Evolutionary conservation across 208 protist genomes (phyloP).

Genomic region (Porcisia hertigi): DNA sequence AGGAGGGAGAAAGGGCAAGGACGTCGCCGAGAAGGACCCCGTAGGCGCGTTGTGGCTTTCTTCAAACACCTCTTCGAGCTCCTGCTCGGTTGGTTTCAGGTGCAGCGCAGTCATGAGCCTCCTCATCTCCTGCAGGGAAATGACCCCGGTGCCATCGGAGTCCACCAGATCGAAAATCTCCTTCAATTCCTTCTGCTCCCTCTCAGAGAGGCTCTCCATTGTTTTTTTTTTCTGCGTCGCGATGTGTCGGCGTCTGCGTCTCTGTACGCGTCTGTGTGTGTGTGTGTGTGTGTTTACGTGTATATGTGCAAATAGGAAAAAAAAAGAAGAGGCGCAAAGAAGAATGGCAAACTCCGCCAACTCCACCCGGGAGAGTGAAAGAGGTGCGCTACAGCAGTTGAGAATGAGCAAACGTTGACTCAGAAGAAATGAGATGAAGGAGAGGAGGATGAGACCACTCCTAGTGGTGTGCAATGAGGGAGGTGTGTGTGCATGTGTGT

Average conservation of each 20-base stretch:
- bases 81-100: slow-evolving; percentile 85
- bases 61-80: slow-evolving; percentile 81
- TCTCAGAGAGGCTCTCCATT: slow-evolving; percentile 49
- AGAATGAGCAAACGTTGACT: too few relatives aligned
- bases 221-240: too few relatives aligned
- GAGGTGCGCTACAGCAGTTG: too few relatives aligned
- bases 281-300: too few relatives aligned
- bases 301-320: too few relatives aligned
- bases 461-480: too few relatives aligned
- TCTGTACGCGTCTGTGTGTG: neutral
- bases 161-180: slow-evolving; percentile 94
- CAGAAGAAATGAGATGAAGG: too few relatives aligned
- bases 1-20: neutral
- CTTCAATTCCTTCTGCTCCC: slow-evolving; percentile 86
- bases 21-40: neutral
- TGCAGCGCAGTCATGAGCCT: slow-evolving; percentile 88
- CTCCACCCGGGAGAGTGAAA: too few relatives aligned
- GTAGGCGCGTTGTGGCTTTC: slow-evolving; percentile 33
- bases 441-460: too few relatives aligned
- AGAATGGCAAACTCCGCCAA: too few relatives aligned
- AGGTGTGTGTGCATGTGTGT: too few relatives aligned
- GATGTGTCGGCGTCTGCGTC: neutral
- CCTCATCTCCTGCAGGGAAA: slow-evolving; percentile 76
- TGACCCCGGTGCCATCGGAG: slow-evolving; percentile 67
- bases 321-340: too few relatives aligned